Evolutionary conservation across 345 rosid genomes (phyloP), one percentile per base, ranked within the genome.

Genomic region (Abelmoschus esculentus): DNA sequence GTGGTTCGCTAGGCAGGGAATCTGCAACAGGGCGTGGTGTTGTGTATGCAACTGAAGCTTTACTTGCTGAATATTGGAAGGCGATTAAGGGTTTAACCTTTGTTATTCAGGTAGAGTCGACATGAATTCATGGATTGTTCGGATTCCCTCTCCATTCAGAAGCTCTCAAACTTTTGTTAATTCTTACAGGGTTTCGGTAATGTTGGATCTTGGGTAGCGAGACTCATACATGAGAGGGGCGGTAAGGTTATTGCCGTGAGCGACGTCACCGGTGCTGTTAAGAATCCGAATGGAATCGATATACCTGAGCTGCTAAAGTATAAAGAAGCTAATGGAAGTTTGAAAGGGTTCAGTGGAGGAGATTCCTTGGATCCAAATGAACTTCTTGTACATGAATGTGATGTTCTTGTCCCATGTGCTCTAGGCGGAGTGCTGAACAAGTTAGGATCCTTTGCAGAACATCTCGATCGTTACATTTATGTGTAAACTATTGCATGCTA

Each of bases 21-120:
- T 96, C 98, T 80, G 99, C 99, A 69, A 92, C 98, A 22, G 99
- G 99, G 13, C 92, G 95, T 1, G 99, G 99, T 62, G 96, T 87
- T 50, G 90, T 92, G 52, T 91, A 73, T 67, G 98, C 97, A 9
- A 84, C 96, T 0, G 95, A 90, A 81, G 98, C 99, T 78, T 76
- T 96, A 58, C 97, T 96, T 74, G 87, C 90, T 70, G 98, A 92
- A 70, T 72, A 90, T 55, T 92, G 97, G 60, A 87, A 87, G 82
- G 81, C 96, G 11, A 78, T 96, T 62, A 69, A 86, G 67, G 92
- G 86, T 15, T 69, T 89, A 86, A 87, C 90, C 7, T 96, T 96
- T 83, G 96, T 74, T 32, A 83, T 96, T 81, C 99, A 96, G 93
- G 99, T 96, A 78, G 63, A 31, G 5, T 28, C 26, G 17, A 26